phyloP scores from a whole-genome alignment of 495 filamentous ascomycete species.

The Letharia lupina region DNA sequence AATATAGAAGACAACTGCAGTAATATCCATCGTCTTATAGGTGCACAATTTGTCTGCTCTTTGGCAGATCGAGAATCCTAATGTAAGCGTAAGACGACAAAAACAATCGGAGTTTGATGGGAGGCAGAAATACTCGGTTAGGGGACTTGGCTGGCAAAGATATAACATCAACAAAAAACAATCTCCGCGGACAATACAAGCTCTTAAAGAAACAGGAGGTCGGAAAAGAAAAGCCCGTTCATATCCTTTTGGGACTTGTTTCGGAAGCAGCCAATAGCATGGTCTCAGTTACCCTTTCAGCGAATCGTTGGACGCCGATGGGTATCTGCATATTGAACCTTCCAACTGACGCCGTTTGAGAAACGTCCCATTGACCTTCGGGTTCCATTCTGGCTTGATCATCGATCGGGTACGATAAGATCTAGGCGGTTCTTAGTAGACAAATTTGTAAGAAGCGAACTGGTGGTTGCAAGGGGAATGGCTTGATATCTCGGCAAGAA shows the following conservation, averaged over 20 bases:
- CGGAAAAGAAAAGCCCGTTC: neutral
- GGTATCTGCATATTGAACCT: neutral
- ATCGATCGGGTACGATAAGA: neutral
- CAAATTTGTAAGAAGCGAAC: neutral
- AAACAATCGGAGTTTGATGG: no score
- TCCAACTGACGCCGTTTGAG: neutral
- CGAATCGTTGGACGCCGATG: neutral
- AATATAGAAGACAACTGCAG: neutral
- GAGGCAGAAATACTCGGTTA: no score
- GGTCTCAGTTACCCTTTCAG: neutral
- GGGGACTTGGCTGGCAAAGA: no score
- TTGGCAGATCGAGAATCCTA: no score
- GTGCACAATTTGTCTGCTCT: no score
- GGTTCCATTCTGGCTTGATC: neutral
- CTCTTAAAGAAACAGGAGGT: no score
- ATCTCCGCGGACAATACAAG: no score
- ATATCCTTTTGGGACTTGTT: neutral
- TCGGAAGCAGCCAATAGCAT: neutral
- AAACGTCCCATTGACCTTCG: neutral
- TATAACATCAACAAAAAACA: no score
- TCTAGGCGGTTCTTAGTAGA: neutral
- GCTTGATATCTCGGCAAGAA: neutral
- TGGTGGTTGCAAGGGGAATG: neutral
- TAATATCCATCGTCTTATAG: no score
- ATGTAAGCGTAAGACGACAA: no score